Percentiles rank a stretch among this genome's conserved stretches.
phyloP scores from a whole-genome alignment of 192 early-diverging fungal species.

The Allomyces macrogynus region DNA sequence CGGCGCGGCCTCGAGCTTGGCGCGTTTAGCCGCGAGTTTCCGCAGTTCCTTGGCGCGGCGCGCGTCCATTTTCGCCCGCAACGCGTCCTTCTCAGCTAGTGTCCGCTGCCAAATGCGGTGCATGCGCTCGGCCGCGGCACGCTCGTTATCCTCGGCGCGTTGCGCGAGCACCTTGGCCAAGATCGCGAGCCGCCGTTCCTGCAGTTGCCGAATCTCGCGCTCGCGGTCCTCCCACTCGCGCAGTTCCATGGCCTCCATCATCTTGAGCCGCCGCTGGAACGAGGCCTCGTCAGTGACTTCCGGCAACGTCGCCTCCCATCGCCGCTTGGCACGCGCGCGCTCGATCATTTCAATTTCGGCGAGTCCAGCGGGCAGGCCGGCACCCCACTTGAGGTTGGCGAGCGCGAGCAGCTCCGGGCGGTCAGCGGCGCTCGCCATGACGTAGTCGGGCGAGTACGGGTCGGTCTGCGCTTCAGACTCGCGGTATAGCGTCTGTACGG shows the following conservation, averaged over 20 bases:
- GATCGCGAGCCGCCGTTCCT: slow-evolving; percentile 25
- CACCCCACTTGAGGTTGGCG: slow-evolving; percentile 28
- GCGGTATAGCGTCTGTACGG: slow-evolving; percentile 28
- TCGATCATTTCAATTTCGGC: slow-evolving; percentile 44
- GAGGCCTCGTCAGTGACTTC: slow-evolving; percentile 27
- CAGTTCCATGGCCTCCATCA: slow-evolving; percentile 48
- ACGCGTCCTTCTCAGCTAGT: slow-evolving; percentile 26
- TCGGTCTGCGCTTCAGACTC: slow-evolving; percentile 39
- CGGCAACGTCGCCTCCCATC: slow-evolving; percentile 33
- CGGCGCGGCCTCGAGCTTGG: slow-evolving; percentile 12
- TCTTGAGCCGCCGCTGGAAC: slow-evolving; percentile 28
- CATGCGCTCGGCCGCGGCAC: slow-evolving; percentile 21
- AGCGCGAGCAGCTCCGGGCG: slow-evolving; percentile 32
- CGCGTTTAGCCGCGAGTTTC: slow-evolving; percentile 24
- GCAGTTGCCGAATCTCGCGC: slow-evolving; percentile 27
- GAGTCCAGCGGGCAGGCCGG: slow-evolving; percentile 26
- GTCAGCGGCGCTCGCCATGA: slow-evolving; percentile 10
- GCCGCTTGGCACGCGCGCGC: slow-evolving; percentile 29
- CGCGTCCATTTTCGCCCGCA: slow-evolving; percentile 22
- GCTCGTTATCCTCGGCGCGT: slow-evolving; percentile 29
- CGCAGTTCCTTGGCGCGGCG: slow-evolving; percentile 26
- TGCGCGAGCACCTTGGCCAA: slow-evolving; percentile 25
- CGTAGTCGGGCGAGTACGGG: slow-evolving; percentile 39
- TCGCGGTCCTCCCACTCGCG: slow-evolving; percentile 38
- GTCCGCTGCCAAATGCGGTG: slow-evolving; percentile 33